Base-by-base conservation (phyloP, 2,329 filamentous ascomycete genomes). In the Fusarium sp. region DNA sequence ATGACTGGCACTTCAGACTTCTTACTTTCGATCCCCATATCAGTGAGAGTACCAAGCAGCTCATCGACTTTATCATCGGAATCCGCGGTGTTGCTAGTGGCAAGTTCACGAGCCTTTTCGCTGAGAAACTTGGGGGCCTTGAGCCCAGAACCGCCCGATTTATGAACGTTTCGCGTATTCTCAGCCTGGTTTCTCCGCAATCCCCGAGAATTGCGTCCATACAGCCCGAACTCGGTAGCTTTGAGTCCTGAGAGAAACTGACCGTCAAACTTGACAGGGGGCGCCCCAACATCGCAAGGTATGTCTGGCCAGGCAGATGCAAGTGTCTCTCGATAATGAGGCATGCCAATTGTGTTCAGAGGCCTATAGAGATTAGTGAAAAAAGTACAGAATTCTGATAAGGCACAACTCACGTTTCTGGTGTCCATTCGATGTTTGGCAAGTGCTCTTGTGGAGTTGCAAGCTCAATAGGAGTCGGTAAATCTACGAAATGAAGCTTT, bases 231-330 rank as follows among this genome's bases (percentile, higher is more conserved):
- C 34, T 97, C 93, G 20, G 88, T 88, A 25, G 88, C 82, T 55
- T 91, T 91, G 60, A 97, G 86, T 21, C 87, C 88, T 6, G 87
- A 84, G 21, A 97, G 78, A 34, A 94, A 87, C 30, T 90, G 86
- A 4, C 87, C 83, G 69, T 98, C 94, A 55, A 94, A 86, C 66
- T 91, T 93, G 14, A 86, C 81, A 1, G 94, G 92, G 18, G 94
- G 93, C 16, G 92, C 93, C 37, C 95, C 95, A 41, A 97, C 87
- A 77, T 98, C 94, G 61, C 92, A 95, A 3, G 96, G 80, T 74
- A 94, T 85, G 75, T 95, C 92, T 63, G 96, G 94, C 93, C 95
- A 98, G 40, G 93, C 91, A 4, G 96, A 99, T 40, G 97, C 85
- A 13, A 99, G 86, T 16, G 88, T 85, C 66, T 98, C 95, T 66